Percentiles rank a stretch among this genome's conserved stretches.
phyloP scores from a whole-genome alignment of 805 yeast species.

The Yarrowia yakushimensis region DNA sequence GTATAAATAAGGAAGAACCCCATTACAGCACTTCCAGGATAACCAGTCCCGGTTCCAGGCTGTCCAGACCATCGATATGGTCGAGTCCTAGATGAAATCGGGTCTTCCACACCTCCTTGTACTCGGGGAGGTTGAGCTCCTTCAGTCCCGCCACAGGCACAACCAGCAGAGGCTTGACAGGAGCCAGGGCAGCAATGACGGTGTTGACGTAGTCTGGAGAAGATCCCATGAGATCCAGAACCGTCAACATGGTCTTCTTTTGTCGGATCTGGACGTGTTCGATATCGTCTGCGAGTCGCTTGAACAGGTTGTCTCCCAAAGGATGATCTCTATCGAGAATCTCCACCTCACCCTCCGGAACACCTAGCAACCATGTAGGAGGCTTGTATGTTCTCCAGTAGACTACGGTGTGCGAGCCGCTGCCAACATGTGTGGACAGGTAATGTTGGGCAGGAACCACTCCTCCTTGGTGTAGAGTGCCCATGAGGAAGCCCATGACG shows the following conservation, averaged over 20 bases:
- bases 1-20: background rate
- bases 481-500: conserved; percentile 61
- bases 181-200: background rate
- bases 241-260: conserved; percentile 22
- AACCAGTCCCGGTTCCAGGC: conserved; percentile 55
- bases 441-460: conserved; percentile 58
- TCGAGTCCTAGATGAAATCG: conserved; percentile 63
- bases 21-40: conserved; percentile 31
- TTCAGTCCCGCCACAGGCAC: conserved; percentile 32
- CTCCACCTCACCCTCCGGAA: conserved; percentile 31
- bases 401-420: conserved; percentile 42
- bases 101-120: conserved; percentile 33
- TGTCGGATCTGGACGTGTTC: conserved; percentile 28
- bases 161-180: conserved; percentile 32
- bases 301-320: conserved; percentile 7
- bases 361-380: conserved; percentile 75
- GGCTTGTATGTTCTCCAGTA: conserved; percentile 97
- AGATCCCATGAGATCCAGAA: conserved; percentile 52
- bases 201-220: conserved; percentile 34
- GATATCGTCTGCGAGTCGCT: conserved; percentile 26
- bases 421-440: conserved; percentile 32
- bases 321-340: conserved; percentile 29
- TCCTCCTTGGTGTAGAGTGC: conserved; percentile 87
- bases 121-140: background rate
- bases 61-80: conserved; percentile 55